Evolutionary conservation across 805 yeast genomes (phyloP).

Genomic region (Saccharomycodes ludwigii): DNA sequence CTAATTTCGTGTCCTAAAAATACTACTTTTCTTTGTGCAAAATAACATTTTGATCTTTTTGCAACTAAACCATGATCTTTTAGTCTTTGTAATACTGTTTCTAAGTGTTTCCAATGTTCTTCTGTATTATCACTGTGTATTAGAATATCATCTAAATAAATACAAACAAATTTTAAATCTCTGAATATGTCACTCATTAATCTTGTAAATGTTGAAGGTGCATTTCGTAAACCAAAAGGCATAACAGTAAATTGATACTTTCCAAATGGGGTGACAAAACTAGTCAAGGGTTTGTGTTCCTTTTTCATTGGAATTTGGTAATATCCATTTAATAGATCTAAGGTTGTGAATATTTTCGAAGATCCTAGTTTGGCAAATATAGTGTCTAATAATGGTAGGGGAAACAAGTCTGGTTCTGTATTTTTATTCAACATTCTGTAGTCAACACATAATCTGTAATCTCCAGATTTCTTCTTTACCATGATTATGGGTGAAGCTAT

Average conservation of each 20-base stretch:
- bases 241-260: conserved; percentile 10
- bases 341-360: conserved; percentile 5
- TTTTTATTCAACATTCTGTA: conserved; percentile 6
- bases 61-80: conserved; percentile 7
- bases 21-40: conserved; percentile 6
- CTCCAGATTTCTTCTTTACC: conserved; percentile 9
- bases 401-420: conserved; percentile 7
- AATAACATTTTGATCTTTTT: conserved; percentile 9
- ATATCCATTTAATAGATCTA: conserved; percentile 8
- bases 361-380: conserved; percentile 3
- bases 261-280: conserved; percentile 9
- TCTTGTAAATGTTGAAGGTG: conserved; percentile 11
- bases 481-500: conserved; percentile 9
- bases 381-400: conserved; percentile 6
- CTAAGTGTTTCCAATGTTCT: conserved; percentile 11
- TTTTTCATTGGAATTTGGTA: conserved; percentile 8
- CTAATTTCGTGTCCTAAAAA: conserved; percentile 8
- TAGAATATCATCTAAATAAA: conserved; percentile 12
- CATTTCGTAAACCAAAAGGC: conserved; percentile 12
- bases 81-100: too few species aligned
- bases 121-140: conserved; percentile 4
- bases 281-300: conserved; percentile 6
- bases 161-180: conserved; percentile 7
- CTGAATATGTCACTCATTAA: conserved; percentile 13
- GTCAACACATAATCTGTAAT: conserved; percentile 8